Evolutionary conservation across 1,284 basidiomycete genomes (phyloP).

Genomic region (Ganoderma boninense): DNA sequence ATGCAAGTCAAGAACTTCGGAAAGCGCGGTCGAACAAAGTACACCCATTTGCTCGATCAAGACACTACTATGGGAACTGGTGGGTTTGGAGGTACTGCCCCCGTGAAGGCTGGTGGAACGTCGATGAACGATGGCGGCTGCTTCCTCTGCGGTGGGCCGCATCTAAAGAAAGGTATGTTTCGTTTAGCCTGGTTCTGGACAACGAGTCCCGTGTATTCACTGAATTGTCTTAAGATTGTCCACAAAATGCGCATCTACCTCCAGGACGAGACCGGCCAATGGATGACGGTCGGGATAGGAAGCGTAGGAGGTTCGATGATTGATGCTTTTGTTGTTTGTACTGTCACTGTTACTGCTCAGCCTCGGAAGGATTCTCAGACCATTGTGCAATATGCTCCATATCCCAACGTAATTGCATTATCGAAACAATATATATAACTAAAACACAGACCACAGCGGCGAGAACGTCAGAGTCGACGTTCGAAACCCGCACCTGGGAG

Average conservation of each 20-base stretch:
- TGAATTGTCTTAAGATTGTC: constrained; percentile 67
- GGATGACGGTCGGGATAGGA: constrained; percentile 41
- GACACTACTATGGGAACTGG: constrained; percentile 80
- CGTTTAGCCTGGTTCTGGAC: not conserved
- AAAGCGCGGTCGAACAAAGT: constrained; percentile 91
- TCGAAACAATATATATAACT: constrained; percentile 17
- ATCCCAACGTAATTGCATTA: constrained; percentile 7
- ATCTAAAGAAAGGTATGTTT: constrained; percentile 82
- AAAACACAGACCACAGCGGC: constrained; percentile 12
- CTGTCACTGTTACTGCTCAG: not conserved
- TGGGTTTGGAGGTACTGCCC: constrained; percentile 74
- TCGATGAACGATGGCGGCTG: constrained; percentile 75
- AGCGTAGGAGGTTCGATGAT: constrained; percentile 44
- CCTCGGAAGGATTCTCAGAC: not conserved
- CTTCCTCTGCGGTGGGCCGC: constrained; percentile 91
- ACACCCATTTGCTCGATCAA: constrained; percentile 95
- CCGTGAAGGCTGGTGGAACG: constrained; percentile 64
- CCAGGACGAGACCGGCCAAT: constrained; percentile 52
- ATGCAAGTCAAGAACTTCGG: constrained; percentile 99
- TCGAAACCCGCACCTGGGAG: not conserved
- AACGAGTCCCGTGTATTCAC: not conserved
- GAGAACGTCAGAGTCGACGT: constrained; percentile 1
- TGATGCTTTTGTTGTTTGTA: not conserved
- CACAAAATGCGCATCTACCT: constrained; percentile 66
- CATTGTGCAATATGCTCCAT: not conserved